Evolutionary conservation across 371 early-diverging fungal genomes (phyloP).

Genomic region (Rhizomucor pusillus): DNA sequence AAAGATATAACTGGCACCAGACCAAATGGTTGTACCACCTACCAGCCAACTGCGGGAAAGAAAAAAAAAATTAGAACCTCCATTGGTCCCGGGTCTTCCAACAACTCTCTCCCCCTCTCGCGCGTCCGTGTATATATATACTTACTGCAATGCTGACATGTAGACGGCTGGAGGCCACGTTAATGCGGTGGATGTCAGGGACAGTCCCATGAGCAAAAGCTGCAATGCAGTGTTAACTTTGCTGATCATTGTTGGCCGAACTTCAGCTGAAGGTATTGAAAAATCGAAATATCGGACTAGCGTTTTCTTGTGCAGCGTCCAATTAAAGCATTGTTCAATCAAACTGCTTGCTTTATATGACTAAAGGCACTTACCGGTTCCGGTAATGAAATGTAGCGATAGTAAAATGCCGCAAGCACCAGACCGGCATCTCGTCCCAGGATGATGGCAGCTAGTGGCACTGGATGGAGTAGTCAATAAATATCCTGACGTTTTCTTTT

Average conservation of each 20-base stretch:
- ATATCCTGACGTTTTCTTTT: slow-evolving; percentile 2
- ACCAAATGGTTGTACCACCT: slow-evolving; percentile 80
- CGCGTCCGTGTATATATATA: background rate
- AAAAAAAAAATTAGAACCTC: slow-evolving; percentile 8
- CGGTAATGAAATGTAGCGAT: slow-evolving; percentile 86
- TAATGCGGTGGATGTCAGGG: slow-evolving; percentile 54
- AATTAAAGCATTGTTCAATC: slow-evolving; percentile 7
- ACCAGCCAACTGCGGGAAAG: slow-evolving; percentile 53
- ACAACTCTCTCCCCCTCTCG: background rate
- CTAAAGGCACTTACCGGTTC: slow-evolving; percentile 64
- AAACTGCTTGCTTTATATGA: background rate
- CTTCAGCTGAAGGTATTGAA: slow-evolving; percentile 89
- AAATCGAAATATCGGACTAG: slow-evolving; percentile 84
- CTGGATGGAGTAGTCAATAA: slow-evolving; percentile 26
- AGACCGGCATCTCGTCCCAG: slow-evolving; percentile 86
- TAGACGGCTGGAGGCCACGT: slow-evolving; percentile 28
- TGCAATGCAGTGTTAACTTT: slow-evolving; percentile 94
- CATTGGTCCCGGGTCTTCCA: background rate
- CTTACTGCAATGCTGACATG: slow-evolving; percentile 45
- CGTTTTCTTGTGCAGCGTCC: slow-evolving; percentile 64
- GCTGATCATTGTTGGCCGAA: slow-evolving; percentile 83
- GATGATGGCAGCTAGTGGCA: slow-evolving; percentile 79
- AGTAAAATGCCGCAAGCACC: slow-evolving; percentile 75
- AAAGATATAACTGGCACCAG: slow-evolving; percentile 75
- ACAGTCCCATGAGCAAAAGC: slow-evolving; percentile 74